Conservation (phyloP, 2,329 filamentous ascomycete genomes). For the Pseudogymnoascus sp. region DNA sequence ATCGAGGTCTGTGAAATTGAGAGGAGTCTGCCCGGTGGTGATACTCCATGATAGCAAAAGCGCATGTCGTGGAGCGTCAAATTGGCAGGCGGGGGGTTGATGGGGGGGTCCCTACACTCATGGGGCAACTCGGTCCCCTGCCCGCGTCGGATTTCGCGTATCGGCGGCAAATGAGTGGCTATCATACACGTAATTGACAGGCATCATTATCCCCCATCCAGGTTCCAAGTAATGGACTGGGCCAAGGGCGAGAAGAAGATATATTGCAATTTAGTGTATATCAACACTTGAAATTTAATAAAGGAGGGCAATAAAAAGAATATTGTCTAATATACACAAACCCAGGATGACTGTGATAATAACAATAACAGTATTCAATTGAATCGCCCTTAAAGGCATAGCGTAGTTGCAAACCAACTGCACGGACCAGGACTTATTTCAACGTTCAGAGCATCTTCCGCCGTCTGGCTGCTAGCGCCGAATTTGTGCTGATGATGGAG, state of each 20-base stretch:
- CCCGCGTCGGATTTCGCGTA: background rate
- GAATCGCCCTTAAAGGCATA: background rate
- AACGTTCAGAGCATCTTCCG: background rate
- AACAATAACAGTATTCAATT: background rate
- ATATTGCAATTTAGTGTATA: background rate
- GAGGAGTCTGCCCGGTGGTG: slow-evolving; percentile 24
- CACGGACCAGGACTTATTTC: slow-evolving; percentile 3
- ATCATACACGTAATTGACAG: background rate
- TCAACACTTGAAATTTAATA: background rate
- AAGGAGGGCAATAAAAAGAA: background rate
- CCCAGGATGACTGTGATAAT: background rate
- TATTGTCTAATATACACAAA: background rate
- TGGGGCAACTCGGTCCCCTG: background rate
- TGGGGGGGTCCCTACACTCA: background rate
- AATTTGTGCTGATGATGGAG: background rate
- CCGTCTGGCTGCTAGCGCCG: background rate
- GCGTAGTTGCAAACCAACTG: background rate
- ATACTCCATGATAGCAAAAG: slow-evolving; percentile 29
- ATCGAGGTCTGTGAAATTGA: slow-evolving; percentile 21
- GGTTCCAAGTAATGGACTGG: background rate
- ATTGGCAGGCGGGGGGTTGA: background rate
- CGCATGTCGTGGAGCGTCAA: slow-evolving; percentile 27
- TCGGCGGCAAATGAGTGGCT: slow-evolving; percentile 4
- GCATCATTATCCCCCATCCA: background rate
- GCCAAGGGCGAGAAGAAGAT: background rate